Conservation (phyloP, 805 yeast genomes). For the Candida lessepsii region DNA sequence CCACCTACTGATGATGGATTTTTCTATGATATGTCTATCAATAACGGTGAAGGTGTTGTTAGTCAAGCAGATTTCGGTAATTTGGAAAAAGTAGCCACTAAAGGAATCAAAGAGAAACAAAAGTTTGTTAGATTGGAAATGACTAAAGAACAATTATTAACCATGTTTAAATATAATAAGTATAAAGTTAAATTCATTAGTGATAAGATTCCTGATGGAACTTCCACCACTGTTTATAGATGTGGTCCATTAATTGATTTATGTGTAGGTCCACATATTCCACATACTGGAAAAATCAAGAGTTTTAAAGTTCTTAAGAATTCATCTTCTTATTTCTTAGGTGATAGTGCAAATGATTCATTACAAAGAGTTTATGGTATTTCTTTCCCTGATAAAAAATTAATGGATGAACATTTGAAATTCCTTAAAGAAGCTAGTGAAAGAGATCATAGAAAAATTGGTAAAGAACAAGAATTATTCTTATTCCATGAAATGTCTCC, state of each 20-base stretch:
- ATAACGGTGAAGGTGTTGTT: slow-evolving; percentile 65
- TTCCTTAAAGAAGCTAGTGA: slow-evolving; percentile 94
- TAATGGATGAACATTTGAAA: slow-evolving; percentile 90
- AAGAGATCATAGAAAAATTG: slow-evolving; percentile 95
- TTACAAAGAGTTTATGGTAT: slow-evolving; percentile 97
- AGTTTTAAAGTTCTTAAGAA: slow-evolving; percentile 91
- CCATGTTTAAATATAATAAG: slow-evolving; percentile 94
- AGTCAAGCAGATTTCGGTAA: slow-evolving; percentile 79
- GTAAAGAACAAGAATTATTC: slow-evolving; percentile 94
- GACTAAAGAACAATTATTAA: slow-evolving; percentile 85
- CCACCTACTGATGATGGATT: slow-evolving; percentile 98
- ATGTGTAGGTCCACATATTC: slow-evolving; percentile 97
- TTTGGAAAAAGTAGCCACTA: slow-evolving; percentile 82
- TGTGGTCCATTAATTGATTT: slow-evolving; percentile 97
- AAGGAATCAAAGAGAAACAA: slow-evolving; percentile 92
- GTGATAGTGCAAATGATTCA: slow-evolving; percentile 90
- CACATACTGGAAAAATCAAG: slow-evolving; percentile 95
- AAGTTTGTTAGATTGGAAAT: slow-evolving; percentile 89
- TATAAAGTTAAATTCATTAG: slow-evolving; percentile 86
- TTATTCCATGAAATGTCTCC: slow-evolving; percentile 96
- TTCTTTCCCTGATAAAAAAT: slow-evolving; percentile 96
- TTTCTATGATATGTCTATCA: slow-evolving; percentile 92
- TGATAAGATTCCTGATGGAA: slow-evolving; percentile 92
- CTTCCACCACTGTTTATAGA: slow-evolving; percentile 94
- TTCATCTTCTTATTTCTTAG: slow-evolving; percentile 94